Conservation (phyloP, 2,329 filamentous ascomycete genomes). For the Endoconidiophora polonica region DNA sequence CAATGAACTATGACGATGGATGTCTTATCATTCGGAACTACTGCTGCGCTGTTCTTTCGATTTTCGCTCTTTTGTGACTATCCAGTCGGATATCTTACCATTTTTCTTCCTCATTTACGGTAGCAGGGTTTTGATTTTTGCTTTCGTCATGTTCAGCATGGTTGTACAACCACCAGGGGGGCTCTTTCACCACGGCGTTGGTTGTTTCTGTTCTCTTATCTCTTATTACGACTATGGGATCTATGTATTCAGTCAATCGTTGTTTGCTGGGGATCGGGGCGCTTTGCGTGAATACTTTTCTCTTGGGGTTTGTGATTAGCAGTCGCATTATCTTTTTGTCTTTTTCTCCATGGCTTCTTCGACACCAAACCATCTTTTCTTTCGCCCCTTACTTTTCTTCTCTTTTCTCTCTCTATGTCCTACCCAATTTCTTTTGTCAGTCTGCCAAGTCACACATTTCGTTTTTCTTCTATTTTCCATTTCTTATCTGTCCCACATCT, state of each 20-base stretch:
- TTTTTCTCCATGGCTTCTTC: not conserved
- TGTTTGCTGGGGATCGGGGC: conserved; percentile 8
- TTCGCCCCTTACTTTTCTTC: not conserved
- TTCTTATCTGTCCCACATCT: not conserved
- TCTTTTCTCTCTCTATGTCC: not conserved
- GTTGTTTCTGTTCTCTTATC: conserved; percentile 12
- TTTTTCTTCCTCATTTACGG: conserved; percentile 4
- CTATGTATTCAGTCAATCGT: conserved; percentile 12
- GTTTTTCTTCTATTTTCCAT: conserved; percentile 2
- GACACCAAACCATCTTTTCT: not conserved
- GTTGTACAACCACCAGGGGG: conserved; percentile 11
- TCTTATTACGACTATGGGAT: conserved; percentile 12
- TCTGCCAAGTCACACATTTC: conserved; percentile 2
- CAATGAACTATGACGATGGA: conserved; percentile 13
- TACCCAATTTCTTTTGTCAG: conserved; percentile 7
- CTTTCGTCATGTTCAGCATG: conserved; percentile 13
- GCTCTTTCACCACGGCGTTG: conserved; percentile 11
- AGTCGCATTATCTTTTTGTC: conserved; percentile 10
- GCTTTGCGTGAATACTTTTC: conserved; percentile 9
- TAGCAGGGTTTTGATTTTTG: conserved; percentile 8
- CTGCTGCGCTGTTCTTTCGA: not conserved
- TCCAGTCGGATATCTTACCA: conserved; percentile 5
- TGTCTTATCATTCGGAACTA: conserved; percentile 7
- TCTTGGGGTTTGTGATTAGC: conserved; percentile 8
- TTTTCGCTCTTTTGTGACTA: conserved; percentile 4